These are phyloP conservation scores for Lyophyllum shimeji DNA, from an alignment of 768 basidiomycete species.

Conservation along the genomic window DNA sequence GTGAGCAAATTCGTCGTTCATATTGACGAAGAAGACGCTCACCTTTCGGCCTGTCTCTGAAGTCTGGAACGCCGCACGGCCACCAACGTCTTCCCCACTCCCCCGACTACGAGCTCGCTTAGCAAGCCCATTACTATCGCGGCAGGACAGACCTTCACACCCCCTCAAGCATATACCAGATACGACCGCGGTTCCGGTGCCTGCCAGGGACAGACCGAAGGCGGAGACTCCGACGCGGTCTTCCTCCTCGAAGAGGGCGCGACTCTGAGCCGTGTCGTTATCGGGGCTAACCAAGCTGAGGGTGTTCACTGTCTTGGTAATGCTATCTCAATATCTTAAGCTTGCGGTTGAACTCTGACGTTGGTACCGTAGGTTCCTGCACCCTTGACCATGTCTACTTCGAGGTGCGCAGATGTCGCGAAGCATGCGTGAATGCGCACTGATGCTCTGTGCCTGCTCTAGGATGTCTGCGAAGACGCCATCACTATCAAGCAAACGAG, in stretches of 20 bases:
- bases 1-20: too few relatives aligned
- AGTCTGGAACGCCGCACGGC: slow-evolving; percentile 30
- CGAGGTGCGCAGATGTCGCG: slow-evolving; percentile 6
- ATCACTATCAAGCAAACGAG: slow-evolving; percentile 41
- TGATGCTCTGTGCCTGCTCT: not conserved
- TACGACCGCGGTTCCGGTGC: slow-evolving; percentile 40
- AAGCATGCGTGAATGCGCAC: not conserved
- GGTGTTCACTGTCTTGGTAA: slow-evolving; percentile 39
- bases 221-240: slow-evolving; percentile 38
- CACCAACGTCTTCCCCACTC: slow-evolving; percentile 33
- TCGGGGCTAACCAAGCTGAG: slow-evolving; percentile 41
- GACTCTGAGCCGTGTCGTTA: slow-evolving; percentile 37
- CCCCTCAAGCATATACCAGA: slow-evolving; percentile 32
- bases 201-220: slow-evolving; percentile 35
- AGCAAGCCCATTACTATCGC: slow-evolving; percentile 32
- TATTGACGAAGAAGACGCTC: not conserved
- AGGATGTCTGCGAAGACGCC: slow-evolving; percentile 30
- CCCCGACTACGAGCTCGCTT: slow-evolving; percentile 34
- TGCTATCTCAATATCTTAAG: not conserved
- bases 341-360: too few relatives aligned
- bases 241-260: slow-evolving; percentile 41
- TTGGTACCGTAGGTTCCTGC: slow-evolving; percentile 16
- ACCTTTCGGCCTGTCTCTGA: not conserved
- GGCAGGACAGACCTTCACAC: slow-evolving; percentile 34
- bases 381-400: slow-evolving; percentile 23